These are phyloP conservation scores for Psidium friedrichsthalianum DNA, from an alignment of 345 rosid genomes.

Conservation along the genomic window DNA sequence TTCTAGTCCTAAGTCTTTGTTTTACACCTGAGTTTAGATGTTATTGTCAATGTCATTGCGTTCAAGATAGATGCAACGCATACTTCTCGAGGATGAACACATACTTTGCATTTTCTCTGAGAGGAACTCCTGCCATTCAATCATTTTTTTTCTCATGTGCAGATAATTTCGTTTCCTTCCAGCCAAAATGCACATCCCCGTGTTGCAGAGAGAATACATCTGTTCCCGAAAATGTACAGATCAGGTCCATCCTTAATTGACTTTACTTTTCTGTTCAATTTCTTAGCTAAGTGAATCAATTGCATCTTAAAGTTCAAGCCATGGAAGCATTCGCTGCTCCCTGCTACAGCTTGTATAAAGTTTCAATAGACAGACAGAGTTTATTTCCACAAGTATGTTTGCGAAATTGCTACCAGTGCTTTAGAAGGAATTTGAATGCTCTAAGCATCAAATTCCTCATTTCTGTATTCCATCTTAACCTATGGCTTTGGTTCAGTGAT, in stretches of 20 bases:
- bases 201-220: slow-evolving; percentile 59
- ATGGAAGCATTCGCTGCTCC: background rate
- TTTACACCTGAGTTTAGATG: background rate
- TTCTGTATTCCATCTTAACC: background rate
- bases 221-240: slow-evolving; percentile 91
- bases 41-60: background rate
- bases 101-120: background rate
- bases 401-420: background rate
- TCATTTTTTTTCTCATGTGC: background rate
- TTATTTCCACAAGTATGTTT: background rate
- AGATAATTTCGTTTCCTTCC: slow-evolving; percentile 27
- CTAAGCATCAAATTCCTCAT: background rate
- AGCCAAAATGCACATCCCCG: slow-evolving; percentile 93
- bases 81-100: background rate
- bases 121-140: background rate
- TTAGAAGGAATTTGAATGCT: background rate
- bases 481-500: background rate
- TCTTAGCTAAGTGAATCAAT: background rate
- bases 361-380: background rate
- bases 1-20: background rate
- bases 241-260: slow-evolving; percentile 39
- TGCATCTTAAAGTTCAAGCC: background rate
- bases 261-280: background rate
- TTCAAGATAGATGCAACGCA: background rate
- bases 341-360: background rate